These are phyloP conservation scores for Fraxinus velutina DNA, from an alignment of 305 asterid genomes.

Conservation along the genomic window DNA sequence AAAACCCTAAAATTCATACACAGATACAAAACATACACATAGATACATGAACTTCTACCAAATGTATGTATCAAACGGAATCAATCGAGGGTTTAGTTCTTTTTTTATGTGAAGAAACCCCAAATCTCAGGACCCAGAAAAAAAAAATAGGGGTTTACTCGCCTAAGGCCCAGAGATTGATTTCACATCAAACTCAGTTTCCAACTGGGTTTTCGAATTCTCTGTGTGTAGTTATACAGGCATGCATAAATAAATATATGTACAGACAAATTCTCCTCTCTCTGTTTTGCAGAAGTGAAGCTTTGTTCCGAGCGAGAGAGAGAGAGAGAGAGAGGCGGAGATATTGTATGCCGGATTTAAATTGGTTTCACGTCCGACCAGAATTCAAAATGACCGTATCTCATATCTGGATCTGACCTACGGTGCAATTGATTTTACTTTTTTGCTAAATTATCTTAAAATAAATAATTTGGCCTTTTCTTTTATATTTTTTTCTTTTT, in stretches of 20 bases:
- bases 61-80: background rate
- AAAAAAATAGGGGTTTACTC: background rate
- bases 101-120: background rate
- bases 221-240: background rate
- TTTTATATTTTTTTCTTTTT: too few species aligned
- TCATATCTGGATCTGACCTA: background rate
- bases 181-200: background rate
- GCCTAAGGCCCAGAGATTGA: background rate
- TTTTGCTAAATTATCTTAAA: background rate
- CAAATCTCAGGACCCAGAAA: background rate
- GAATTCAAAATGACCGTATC: background rate
- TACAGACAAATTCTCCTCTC: background rate
- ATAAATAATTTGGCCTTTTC: background rate
- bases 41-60: background rate
- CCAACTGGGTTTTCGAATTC: background rate
- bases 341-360: background rate
- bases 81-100: background rate
- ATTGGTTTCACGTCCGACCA: background rate
- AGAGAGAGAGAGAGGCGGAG: background rate
- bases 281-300: background rate
- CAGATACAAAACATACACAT: background rate
- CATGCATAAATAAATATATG: background rate
- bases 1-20: background rate
- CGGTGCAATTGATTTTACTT: background rate
- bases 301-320: background rate